A percentile compares a stretch with the other conserved stretches of the same genome.
These are phyloP conservation scores for Venturia pyrina DNA, from an alignment of 2,329 filamentous ascomycete species.

Conservation along the genomic window DNA sequence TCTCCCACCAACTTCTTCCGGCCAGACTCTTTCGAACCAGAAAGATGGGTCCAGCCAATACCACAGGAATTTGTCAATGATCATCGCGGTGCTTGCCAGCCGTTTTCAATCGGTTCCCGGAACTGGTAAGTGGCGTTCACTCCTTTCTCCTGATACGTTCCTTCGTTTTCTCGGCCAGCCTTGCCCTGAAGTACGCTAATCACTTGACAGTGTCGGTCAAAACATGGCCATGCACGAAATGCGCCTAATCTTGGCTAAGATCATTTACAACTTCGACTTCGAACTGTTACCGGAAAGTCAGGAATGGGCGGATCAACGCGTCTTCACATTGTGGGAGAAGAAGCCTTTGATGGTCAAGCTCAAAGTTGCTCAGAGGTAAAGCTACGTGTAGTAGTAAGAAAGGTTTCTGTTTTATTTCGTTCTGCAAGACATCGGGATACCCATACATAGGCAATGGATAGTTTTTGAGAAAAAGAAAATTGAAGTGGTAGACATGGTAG, in stretches of 20 bases:
- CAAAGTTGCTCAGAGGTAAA: not conserved
- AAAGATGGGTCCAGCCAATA: constrained; percentile 22
- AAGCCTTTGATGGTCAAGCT: constrained; percentile 3
- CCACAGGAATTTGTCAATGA: constrained; percentile 1
- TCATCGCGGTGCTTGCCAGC: constrained; percentile 20
- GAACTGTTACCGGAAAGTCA: constrained; percentile 19
- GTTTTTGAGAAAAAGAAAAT: too few species aligned
- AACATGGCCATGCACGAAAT: constrained; percentile 28
- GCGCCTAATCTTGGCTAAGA: constrained; percentile 28
- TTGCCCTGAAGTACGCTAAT: not conserved
- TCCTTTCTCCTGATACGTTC: not conserved
- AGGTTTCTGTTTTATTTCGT: too few species aligned
- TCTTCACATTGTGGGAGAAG: constrained; percentile 27
- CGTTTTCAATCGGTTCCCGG: constrained; percentile 23
- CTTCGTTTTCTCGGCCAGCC: not conserved
- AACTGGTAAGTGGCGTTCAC: constrained; percentile 16
- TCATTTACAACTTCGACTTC: constrained; percentile 32
- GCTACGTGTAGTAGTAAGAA: too few species aligned
- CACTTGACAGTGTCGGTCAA: not conserved
- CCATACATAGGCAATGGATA: too few species aligned
- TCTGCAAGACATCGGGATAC: too few species aligned
- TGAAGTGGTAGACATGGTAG: too few species aligned
- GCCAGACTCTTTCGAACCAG: constrained; percentile 25
- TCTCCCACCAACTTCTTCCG: constrained; percentile 23
- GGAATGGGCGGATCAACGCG: constrained; percentile 18